Evolutionary conservation across 371 early-diverging fungal genomes (phyloP).

Genomic region (Actinomortierella wolfii): DNA sequence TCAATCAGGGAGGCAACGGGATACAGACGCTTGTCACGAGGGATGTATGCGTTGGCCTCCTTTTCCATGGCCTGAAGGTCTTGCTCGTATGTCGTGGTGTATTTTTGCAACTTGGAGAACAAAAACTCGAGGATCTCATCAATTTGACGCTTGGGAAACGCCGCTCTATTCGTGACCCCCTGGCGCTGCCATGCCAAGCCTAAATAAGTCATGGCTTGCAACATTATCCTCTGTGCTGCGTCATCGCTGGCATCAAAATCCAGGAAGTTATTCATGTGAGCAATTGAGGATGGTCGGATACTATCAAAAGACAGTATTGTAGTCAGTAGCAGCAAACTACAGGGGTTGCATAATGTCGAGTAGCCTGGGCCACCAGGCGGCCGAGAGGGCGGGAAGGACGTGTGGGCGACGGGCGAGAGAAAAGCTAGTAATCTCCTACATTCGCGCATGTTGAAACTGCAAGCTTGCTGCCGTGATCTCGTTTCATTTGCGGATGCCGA

Average conservation of each 20-base stretch:
- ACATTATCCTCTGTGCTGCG: slow-evolving; percentile 16
- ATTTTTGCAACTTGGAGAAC: slow-evolving; percentile 5
- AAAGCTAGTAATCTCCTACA: slow-evolving; percentile 28
- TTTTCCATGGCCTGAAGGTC: slow-evolving; percentile 6
- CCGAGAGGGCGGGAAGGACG: slow-evolving; percentile 7
- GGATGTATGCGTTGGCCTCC: background rate
- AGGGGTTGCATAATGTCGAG: slow-evolving; percentile 30
- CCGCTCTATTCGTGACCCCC: background rate
- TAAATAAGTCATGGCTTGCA: slow-evolving; percentile 19
- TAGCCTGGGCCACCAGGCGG: slow-evolving; percentile 8
- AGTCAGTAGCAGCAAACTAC: slow-evolving; percentile 20
- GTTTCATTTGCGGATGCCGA: no score
- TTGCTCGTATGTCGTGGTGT: slow-evolving; percentile 9
- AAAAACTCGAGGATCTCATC: slow-evolving; percentile 21
- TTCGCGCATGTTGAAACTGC: background rate
- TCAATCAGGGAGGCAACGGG: slow-evolving; percentile 16
- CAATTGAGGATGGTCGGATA: slow-evolving; percentile 16
- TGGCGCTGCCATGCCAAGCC: slow-evolving; percentile 27
- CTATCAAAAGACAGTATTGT: slow-evolving; percentile 26
- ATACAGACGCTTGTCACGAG: slow-evolving; percentile 4
- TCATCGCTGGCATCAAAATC: slow-evolving; percentile 24
- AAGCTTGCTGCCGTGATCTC: no score
- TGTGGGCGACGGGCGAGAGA: slow-evolving; percentile 16
- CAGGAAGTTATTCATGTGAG: slow-evolving; percentile 24
- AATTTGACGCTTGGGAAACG: slow-evolving; percentile 7